These are phyloP conservation scores for Alternaria incomplexa DNA, from an alignment of 2,329 filamentous ascomycete genomes.

Conservation along the genomic window DNA sequence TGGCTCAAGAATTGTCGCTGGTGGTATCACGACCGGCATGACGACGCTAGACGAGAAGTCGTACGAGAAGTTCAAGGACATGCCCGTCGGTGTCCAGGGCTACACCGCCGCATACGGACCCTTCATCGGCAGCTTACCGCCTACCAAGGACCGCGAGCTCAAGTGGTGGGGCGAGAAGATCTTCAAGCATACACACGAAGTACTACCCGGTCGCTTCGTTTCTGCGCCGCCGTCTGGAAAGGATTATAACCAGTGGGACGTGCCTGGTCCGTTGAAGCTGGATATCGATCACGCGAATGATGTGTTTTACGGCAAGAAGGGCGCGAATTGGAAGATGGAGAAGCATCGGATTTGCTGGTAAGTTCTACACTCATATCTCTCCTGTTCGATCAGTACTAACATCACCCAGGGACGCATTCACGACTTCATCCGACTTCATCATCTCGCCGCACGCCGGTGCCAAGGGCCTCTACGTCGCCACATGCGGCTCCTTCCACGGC, in stretches of 20 bases:
- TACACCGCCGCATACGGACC: slow-evolving; percentile 38
- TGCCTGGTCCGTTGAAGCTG: slow-evolving; percentile 61
- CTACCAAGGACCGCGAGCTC: slow-evolving; percentile 42
- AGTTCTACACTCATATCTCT: not conserved
- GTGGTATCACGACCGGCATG: slow-evolving; percentile 60
- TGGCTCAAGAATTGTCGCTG: slow-evolving; percentile 62
- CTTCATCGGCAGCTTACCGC: slow-evolving; percentile 42
- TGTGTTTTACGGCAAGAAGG: slow-evolving; percentile 65
- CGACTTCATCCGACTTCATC: slow-evolving; percentile 62
- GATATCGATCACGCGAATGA: slow-evolving; percentile 65
- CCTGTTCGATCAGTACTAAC: not conserved
- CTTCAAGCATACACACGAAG: slow-evolving; percentile 43
- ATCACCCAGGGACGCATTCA: slow-evolving; percentile 67
- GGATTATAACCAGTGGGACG: slow-evolving; percentile 70
- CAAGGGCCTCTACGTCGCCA: slow-evolving; percentile 61
- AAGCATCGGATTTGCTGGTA: slow-evolving; percentile 73
- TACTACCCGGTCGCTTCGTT: slow-evolving; percentile 58
- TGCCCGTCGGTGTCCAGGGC: slow-evolving; percentile 45
- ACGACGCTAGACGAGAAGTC: slow-evolving; percentile 50
- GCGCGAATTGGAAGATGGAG: slow-evolving; percentile 63
- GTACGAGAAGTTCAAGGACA: slow-evolving; percentile 34
- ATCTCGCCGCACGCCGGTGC: slow-evolving; percentile 59
- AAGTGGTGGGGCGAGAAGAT: slow-evolving; percentile 47
- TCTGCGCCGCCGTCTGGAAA: slow-evolving; percentile 62
- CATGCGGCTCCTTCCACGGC: slow-evolving; percentile 66